A percentile compares a stretch with the other conserved stretches of the same genome.
phyloP scores from a whole-genome alignment of 75 land plant genomes.

The Picea sitchensis region DNA sequence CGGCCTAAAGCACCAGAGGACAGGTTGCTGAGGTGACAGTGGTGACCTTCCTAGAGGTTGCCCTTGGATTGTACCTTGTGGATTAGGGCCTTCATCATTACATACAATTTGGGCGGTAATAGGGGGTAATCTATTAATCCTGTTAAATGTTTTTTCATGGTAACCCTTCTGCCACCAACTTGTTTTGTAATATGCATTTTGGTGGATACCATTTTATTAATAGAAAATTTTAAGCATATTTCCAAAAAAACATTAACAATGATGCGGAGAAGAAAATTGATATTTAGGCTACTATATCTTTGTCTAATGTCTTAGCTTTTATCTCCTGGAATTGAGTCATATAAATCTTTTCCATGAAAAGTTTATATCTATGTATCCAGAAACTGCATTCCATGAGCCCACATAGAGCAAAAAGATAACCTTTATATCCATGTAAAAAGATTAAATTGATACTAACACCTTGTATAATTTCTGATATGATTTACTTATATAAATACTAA shows the following conservation, averaged over 20 bases:
- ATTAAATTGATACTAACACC: background rate
- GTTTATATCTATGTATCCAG: background rate
- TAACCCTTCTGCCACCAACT: no score
- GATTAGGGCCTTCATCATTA: no score
- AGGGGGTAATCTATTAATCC: no score
- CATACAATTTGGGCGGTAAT: no score
- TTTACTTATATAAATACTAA: background rate
- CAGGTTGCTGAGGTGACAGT: no score
- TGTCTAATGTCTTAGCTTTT: background rate
- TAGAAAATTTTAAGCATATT: no score
- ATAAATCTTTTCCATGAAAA: background rate
- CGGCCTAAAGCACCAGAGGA: no score
- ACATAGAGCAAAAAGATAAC: background rate
- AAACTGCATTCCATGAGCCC: background rate
- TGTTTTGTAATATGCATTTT: no score
- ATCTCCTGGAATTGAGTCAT: background rate
- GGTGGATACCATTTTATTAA: no score
- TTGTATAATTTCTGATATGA: background rate
- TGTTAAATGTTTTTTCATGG: no score
- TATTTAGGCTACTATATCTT: background rate
- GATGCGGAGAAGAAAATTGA: background rate
- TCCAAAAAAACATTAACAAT: background rate
- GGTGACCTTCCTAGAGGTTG: no score
- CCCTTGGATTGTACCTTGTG: no score
- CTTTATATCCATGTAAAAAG: background rate